These are phyloP conservation scores for Neurospora intermedia DNA, from an alignment of 495 filamentous ascomycete species.

Conservation along the genomic window DNA sequence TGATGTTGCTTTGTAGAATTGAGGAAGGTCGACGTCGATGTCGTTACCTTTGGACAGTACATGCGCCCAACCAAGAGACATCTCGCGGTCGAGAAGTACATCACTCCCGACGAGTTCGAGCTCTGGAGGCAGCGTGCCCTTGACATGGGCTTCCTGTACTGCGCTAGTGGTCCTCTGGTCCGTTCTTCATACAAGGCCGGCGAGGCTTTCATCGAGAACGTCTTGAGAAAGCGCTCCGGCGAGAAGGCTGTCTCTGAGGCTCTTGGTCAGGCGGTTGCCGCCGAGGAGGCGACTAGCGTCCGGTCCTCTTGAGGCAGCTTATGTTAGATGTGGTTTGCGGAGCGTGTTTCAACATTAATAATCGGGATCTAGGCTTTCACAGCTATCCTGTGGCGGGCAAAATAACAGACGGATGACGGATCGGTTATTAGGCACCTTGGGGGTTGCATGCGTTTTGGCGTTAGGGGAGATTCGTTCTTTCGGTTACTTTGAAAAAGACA, in stretches of 20 bases:
- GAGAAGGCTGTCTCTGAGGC: slow-evolving; percentile 21
- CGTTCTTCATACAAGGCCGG: slow-evolving; percentile 94
- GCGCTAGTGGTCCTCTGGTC: slow-evolving; percentile 85
- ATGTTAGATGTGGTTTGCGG: slow-evolving; percentile 2
- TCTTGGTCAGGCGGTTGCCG: slow-evolving; percentile 14
- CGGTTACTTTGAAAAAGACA: not conserved
- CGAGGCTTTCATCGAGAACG: slow-evolving; percentile 98
- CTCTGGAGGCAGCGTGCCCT: slow-evolving; percentile 81
- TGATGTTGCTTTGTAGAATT: slow-evolving; percentile 40
- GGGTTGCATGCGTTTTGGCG: slow-evolving; percentile 8
- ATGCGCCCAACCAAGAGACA: slow-evolving; percentile 98
- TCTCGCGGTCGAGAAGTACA: slow-evolving; percentile 90
- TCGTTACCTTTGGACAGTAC: slow-evolving; percentile 97
- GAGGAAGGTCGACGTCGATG: slow-evolving; percentile 69
- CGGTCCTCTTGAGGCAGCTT: slow-evolving; percentile 6
- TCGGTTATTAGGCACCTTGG: not conserved
- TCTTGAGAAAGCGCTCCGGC: slow-evolving; percentile 72
- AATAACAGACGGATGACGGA: not conserved
- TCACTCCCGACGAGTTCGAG: slow-evolving; percentile 84
- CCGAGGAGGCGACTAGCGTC: slow-evolving; percentile 7
- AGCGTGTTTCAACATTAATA: slow-evolving; percentile 3
- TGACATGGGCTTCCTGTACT: slow-evolving; percentile 94
- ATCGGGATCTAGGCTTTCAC: not conserved
- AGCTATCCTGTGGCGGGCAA: slow-evolving; percentile 6
- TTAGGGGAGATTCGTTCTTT: not conserved